Base-by-base conservation (phyloP, 257 asterid genomes). In the Schizonepeta tenuifolia region DNA sequence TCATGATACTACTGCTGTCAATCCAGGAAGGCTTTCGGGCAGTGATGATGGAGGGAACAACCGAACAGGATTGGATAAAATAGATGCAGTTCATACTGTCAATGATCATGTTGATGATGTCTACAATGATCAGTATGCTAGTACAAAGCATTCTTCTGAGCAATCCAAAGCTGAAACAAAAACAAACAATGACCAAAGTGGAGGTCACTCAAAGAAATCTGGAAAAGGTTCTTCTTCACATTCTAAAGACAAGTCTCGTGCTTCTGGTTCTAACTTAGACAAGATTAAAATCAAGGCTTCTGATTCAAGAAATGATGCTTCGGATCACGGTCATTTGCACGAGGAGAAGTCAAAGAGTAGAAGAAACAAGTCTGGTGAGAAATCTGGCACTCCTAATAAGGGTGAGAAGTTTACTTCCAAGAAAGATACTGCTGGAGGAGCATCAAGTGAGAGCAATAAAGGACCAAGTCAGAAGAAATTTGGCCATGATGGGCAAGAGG, bases 271-370 rank as follows among this genome's bases (percentile, higher is more conserved):
- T 74, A 93, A 82, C 65, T 35, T 81, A 44, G 91, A 80, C 43
- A 80, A 75, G 80, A 80, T 78, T 47, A 81, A 78, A 62, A 77
- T 24, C 46, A 89, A 79, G 81, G 80, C 63, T 75, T 74, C 72
- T 53, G 86, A 86, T 78, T 79, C 77, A 49, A 65, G 78, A 36
- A 83, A 75, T 80, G 89, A 83, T 65, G 78, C 85, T 66, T 71
- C 73, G 66, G 84, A 81, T 81, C 77, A 73, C 38, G 57, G 20
- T 51, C 76, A 82, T 64, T 43, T 67, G 36, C 64, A 80, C 20
- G 88, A 85, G 83, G 97, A 84, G 47, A 87, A 87, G 75, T 66
- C 83, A 55, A 88, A 83, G 79, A 87, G 87, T 61, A 85, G 88
- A 82, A 79, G 82, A 85, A 88, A 70, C 81, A 89, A 85, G 78